Conservation (phyloP, 257 asterid species). For the Solanum chmielewskii region DNA sequence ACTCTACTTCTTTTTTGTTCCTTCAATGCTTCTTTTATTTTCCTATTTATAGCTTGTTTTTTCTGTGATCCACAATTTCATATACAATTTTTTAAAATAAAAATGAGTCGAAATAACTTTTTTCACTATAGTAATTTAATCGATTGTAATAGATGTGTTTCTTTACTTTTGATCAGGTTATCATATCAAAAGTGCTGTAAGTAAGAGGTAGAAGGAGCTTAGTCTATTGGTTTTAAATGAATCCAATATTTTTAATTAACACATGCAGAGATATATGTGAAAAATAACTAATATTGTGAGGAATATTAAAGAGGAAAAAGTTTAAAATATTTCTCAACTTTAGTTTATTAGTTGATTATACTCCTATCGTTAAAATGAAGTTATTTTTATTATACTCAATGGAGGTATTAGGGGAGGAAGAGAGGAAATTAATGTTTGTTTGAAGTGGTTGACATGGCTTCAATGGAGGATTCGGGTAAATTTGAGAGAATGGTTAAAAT, state of each 20-base stretch:
- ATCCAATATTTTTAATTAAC: neutral
- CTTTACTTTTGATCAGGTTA: too few species aligned
- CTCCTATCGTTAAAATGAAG: too few species aligned
- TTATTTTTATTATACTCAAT: too few species aligned
- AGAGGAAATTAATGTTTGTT: too few species aligned
- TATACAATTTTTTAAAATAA: neutral
- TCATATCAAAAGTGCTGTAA: too few species aligned
- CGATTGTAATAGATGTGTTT: neutral
- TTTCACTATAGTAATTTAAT: neutral
- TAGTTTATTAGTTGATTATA: too few species aligned
- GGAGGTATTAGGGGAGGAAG: too few species aligned
- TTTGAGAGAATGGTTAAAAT: too few species aligned
- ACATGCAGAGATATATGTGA: neutral
- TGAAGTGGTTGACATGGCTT: too few species aligned
- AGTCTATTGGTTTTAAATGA: neutral
- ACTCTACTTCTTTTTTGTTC: neutral
- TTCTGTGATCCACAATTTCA: neutral
- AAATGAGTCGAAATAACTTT: neutral
- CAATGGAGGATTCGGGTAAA: too few species aligned
- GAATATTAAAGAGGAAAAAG: neutral
- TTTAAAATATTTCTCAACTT: rapidly evolving
- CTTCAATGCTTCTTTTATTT: neutral
- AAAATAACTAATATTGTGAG: neutral
- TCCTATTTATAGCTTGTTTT: neutral
- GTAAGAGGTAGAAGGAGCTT: neutral